These are phyloP conservation scores for Selaginella moellendorffii DNA, from an alignment of 75 land plant genomes.

Conservation along the genomic window DNA sequence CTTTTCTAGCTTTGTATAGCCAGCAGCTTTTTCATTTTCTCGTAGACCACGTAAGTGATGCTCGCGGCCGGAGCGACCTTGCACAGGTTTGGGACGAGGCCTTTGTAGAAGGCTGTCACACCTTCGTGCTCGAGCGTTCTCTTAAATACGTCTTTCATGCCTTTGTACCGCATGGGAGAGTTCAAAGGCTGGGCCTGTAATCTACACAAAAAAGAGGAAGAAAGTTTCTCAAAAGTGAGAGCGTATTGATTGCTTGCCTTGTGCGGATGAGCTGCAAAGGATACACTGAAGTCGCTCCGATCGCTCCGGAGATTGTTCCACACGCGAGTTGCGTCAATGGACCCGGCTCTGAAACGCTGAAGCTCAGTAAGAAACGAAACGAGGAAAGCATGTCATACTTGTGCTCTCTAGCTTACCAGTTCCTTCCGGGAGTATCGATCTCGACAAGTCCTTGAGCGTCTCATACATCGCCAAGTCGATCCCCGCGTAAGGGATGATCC, in stretches of 20 bases:
- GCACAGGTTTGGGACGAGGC: constrained; percentile 64
- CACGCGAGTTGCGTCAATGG: constrained; percentile 61
- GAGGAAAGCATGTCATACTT: neutral
- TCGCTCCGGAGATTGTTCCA: constrained; percentile 76
- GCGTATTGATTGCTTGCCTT: constrained; percentile 28
- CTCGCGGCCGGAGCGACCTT: constrained; percentile 90
- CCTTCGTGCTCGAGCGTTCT: constrained; percentile 60
- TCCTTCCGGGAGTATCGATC: constrained; percentile 40
- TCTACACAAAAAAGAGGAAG: constrained; percentile 18
- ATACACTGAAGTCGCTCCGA: constrained; percentile 91
- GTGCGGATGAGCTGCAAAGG: constrained; percentile 82
- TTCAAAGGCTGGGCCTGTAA: constrained; percentile 63
- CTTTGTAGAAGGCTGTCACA: constrained; percentile 60
- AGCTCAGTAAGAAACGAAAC: neutral
- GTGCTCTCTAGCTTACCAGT: constrained; percentile 32
- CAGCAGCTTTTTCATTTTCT: constrained; percentile 58
- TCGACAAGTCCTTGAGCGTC: constrained; percentile 65
- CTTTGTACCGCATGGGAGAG: constrained; percentile 23
- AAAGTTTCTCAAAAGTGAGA: constrained; percentile 10
- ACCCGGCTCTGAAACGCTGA: constrained; percentile 50
- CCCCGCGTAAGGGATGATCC: constrained; percentile 88
- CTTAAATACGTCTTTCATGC: constrained; percentile 73
- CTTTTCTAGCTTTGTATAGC: constrained; percentile 11
- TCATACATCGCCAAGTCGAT: constrained; percentile 85
- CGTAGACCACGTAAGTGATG: constrained; percentile 84